Conservation (phyloP, 1,284 basidiomycete genomes). For the Tausonia pullulans region DNA sequence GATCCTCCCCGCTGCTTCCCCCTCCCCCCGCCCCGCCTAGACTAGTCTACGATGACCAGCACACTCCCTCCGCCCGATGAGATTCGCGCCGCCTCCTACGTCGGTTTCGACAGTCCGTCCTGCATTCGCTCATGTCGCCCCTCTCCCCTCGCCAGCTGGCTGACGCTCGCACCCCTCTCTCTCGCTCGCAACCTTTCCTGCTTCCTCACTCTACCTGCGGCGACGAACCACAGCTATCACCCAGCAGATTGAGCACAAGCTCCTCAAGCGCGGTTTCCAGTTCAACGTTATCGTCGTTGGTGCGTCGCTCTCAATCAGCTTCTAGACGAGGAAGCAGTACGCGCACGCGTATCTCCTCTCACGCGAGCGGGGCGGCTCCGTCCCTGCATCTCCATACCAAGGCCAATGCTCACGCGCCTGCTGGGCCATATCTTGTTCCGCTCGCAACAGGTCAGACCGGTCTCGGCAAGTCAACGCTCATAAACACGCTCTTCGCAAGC, state of each 20-base stretch:
- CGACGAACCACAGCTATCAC: slow-evolving; percentile 52
- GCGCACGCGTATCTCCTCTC: too few relatives aligned
- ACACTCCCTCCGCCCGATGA: background rate
- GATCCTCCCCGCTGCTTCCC: background rate
- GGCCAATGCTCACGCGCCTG: background rate
- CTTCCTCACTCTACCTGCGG: background rate
- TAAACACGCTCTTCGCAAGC: slow-evolving; percentile 97
- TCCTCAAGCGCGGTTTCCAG: slow-evolving; percentile 96
- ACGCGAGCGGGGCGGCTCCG: too few relatives aligned
- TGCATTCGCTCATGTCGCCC: background rate
- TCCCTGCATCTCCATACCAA: too few relatives aligned
- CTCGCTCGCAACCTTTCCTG: slow-evolving; percentile 1
- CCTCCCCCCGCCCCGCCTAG: background rate
- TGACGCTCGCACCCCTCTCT: background rate
- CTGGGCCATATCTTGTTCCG: background rate
- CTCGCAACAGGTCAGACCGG: slow-evolving; percentile 75
- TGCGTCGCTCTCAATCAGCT: slow-evolving; percentile 38
- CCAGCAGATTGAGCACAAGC: slow-evolving; percentile 96
- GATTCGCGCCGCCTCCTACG: slow-evolving; percentile 46
- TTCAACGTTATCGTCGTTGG: slow-evolving; percentile 96
- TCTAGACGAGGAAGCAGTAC: background rate
- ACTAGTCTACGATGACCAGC: background rate
- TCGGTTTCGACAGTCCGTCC: slow-evolving; percentile 68
- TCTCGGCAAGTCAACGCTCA: slow-evolving; percentile 93
- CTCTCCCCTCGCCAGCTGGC: background rate